Base-by-base conservation (phyloP, 2,329 filamentous ascomycete species). In the Diaporthe australafricana region DNA sequence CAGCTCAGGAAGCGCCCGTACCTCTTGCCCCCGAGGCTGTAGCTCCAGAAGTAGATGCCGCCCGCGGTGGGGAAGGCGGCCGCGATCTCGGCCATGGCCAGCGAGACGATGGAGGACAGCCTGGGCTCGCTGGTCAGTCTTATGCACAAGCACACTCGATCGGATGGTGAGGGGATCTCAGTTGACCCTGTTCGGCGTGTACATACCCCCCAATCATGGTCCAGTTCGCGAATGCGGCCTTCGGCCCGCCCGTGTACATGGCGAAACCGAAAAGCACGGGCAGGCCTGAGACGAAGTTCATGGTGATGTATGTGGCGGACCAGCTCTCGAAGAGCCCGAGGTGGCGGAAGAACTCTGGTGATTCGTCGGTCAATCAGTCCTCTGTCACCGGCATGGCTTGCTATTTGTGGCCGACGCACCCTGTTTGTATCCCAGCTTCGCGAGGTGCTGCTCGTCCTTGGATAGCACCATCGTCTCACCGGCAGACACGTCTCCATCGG, bases 41-140 rank as follows among this genome's bases (percentile, higher is more conserved):
- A 83, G 22, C 78, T 75, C 81, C 81, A 82, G 74, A 80, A 83
- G 74, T 83, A 83, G 48, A 82, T 82, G 3, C 80, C 81, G 5
- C 81, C 81, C 9, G 81, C 79, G 0, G 80, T 83, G 3, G 82
- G 82, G 20, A 81, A 74, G 14, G 80, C 78, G 25, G 80, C 78
- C 11, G 79, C 81, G 45, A 83, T 80, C 72, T 83, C 81, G 14
- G 82, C 80, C 78, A 83, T 79, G 16, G 78, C 78, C 0, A 83
- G 74, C n/a, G 77, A 80, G 17, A 83, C 81, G 60, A 81, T 75
- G 53, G 77, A 77, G 3, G 79, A 79, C 5, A 83, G 70, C 9
- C 71, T 72, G 22, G 9, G 3, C 11, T n/a, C 2, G 14, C 14
- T 20, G 35, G 20, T 35, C 3, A 56, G 30, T 40, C 4, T 20